Evolutionary conservation across 768 basidiomycete genomes (phyloP).

Genomic region (Trametes meyenii): DNA sequence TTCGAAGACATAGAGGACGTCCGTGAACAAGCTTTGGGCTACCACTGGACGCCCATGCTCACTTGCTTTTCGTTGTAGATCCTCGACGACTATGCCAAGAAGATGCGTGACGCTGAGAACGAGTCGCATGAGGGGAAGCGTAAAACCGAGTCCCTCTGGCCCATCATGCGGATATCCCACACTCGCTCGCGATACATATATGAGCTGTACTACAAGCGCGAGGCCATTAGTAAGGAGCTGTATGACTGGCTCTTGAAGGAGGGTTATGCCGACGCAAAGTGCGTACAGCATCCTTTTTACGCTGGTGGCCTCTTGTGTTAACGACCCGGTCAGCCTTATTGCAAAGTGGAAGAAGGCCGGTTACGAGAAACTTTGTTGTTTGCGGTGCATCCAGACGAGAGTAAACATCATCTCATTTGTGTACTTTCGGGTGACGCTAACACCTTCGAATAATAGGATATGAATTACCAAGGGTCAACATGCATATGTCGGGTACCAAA

Average conservation of each 20-base stretch:
- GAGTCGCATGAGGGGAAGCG: conserved; percentile 99
- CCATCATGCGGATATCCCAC: conserved; percentile 98
- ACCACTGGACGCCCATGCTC: background rate
- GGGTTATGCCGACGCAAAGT: conserved; percentile 97
- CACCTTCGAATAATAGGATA: conserved; percentile 60
- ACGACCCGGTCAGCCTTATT: conserved; percentile 62
- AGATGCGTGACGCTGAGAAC: conserved; percentile 99
- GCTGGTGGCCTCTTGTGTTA: background rate
- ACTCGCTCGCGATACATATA: conserved; percentile 96
- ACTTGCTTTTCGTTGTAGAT: conserved; percentile 51
- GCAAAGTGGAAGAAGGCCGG: conserved; percentile 99
- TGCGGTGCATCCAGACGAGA: conserved; percentile 94
- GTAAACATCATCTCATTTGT: conserved; percentile 40
- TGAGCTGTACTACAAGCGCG: conserved; percentile 97
- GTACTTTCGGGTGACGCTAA: background rate
- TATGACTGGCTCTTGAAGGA: conserved; percentile 98
- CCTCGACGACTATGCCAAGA: conserved; percentile 97
- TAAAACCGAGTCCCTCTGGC: conserved; percentile 88
- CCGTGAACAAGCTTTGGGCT: conserved; percentile 29
- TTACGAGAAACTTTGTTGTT: conserved; percentile 97
- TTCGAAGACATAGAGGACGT: conserved; percentile 92
- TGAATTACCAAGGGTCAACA: conserved; percentile 99
- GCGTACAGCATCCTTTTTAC: conserved; percentile 32
- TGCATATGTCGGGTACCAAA: conserved; percentile 98
- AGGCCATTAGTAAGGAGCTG: conserved; percentile 88